These are phyloP conservation scores for Auriscalpium microsporum DNA, from an alignment of 768 basidiomycete genomes.

Conservation along the genomic window DNA sequence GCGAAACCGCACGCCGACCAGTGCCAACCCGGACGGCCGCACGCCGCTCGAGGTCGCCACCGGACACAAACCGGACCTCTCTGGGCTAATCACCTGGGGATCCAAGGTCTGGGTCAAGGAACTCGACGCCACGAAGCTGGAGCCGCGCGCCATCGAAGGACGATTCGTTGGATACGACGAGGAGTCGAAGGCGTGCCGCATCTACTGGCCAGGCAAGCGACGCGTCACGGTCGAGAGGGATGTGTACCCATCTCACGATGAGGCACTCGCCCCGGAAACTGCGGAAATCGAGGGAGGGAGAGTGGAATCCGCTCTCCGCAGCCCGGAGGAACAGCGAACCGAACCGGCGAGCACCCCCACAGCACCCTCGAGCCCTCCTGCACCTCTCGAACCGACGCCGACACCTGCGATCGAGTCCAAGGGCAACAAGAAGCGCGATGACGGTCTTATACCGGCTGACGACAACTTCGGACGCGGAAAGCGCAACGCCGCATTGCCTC, in stretches of 20 bases:
- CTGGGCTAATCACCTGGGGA: conserved; percentile 5
- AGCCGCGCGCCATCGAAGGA: conserved; percentile 1
- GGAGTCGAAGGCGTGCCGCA: conserved; percentile 21
- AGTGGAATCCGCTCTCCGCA: too few relatives aligned
- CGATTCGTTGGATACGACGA: conserved; percentile 29
- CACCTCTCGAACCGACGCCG: too few relatives aligned
- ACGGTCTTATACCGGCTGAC: too few relatives aligned
- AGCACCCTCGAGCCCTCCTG: too few relatives aligned
- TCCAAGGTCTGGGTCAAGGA: conserved; percentile 11
- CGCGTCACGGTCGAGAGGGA: conserved; percentile 21
- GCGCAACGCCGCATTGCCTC: background rate
- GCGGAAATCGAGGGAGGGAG: too few relatives aligned
- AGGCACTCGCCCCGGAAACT: too few relatives aligned
- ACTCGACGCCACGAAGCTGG: conserved; percentile 8
- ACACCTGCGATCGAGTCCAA: too few relatives aligned
- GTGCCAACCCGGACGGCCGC: conserved; percentile 7
- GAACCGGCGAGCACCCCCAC: too few relatives aligned
- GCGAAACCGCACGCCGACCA: conserved; percentile 12
- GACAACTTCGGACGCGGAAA: too few relatives aligned
- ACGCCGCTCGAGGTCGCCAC: conserved; percentile 20
- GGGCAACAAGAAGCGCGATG: too few relatives aligned
- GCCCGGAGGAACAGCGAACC: too few relatives aligned
- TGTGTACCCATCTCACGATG: conserved; percentile 1
- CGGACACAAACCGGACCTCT: conserved; percentile 21
- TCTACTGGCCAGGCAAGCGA: conserved; percentile 27